These are phyloP conservation scores for Acanthochlamys bracteata DNA, from an alignment of 106 monocot genomes.

Conservation along the genomic window DNA sequence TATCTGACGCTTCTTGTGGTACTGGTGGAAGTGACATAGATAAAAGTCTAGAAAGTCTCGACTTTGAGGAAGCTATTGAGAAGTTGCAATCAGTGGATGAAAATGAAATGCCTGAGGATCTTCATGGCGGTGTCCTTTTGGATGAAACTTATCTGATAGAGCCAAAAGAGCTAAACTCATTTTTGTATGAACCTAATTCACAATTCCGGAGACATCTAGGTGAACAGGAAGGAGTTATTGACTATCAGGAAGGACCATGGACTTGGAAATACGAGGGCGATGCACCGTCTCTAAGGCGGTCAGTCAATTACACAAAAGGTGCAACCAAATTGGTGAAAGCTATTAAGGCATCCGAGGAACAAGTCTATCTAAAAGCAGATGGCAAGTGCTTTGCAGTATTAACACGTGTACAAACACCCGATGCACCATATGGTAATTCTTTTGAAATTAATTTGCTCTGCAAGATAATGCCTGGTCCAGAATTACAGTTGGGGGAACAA, in stretches of 20 bases:
- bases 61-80: slow-evolving; percentile 46
- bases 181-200: slow-evolving; percentile 55
- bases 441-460: slow-evolving; percentile 50
- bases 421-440: slow-evolving; percentile 61
- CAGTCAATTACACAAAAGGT: slow-evolving; percentile 39
- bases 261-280: slow-evolving; percentile 21
- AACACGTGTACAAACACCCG: slow-evolving; percentile 44
- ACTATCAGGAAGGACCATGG: slow-evolving; percentile 49
- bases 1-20: slow-evolving; percentile 1
- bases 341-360: slow-evolving; percentile 56
- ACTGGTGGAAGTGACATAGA: neutral
- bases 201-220: slow-evolving; percentile 29
- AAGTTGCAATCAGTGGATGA: neutral
- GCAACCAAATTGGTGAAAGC: slow-evolving; percentile 55
- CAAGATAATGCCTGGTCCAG: slow-evolving; percentile 38
- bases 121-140: slow-evolving; percentile 48
- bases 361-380: slow-evolving; percentile 58
- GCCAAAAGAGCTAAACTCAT: slow-evolving; percentile 30
- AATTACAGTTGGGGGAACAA: slow-evolving; percentile 25
- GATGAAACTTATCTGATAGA: slow-evolving; percentile 37
- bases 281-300: slow-evolving; percentile 20
- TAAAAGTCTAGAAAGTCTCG: neutral
- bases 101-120: slow-evolving; percentile 37
- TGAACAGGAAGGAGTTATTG: slow-evolving; percentile 30
- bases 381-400: slow-evolving; percentile 46